These are phyloP conservation scores for Melastoma malabathricum DNA, from an alignment of 345 rosid species.

Conservation along the genomic window DNA sequence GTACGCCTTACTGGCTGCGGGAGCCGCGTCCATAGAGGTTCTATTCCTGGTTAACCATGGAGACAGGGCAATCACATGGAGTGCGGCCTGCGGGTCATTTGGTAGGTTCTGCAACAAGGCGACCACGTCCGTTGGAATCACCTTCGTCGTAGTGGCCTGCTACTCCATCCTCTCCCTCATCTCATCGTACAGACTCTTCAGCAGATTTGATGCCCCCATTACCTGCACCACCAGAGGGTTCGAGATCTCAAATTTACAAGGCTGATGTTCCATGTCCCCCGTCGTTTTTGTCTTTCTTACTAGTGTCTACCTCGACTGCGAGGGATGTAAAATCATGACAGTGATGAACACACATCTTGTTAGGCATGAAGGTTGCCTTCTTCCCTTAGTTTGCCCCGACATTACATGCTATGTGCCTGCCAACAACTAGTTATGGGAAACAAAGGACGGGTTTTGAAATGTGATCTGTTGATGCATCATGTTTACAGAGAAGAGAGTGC, in stretches of 20 bases:
- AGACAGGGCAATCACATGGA: conserved; percentile 58
- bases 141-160: conserved; percentile 35
- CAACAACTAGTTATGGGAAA: too few relatives aligned
- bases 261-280: neutral
- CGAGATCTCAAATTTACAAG: conserved; percentile 27
- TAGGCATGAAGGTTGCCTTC: too few relatives aligned
- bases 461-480: too few relatives aligned
- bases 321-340: too few relatives aligned
- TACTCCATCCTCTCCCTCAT: conserved; percentile 43
- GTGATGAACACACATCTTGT: too few relatives aligned
- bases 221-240: conserved; percentile 20
- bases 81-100: conserved; percentile 48
- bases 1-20: conserved; percentile 58
- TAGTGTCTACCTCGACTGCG: neutral
- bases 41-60: conserved; percentile 62
- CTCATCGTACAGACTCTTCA: conserved; percentile 78
- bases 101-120: conserved; percentile 66
- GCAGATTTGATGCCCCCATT: conserved; percentile 50
- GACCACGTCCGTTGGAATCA: conserved; percentile 41
- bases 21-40: conserved; percentile 54
- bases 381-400: too few relatives aligned
- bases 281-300: neutral
- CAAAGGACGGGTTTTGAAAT: too few relatives aligned
- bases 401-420: too few relatives aligned
- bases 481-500: too few relatives aligned